These are phyloP conservation scores for Boletus bicolor DNA, from an alignment of 768 basidiomycete species.

Conservation along the genomic window DNA sequence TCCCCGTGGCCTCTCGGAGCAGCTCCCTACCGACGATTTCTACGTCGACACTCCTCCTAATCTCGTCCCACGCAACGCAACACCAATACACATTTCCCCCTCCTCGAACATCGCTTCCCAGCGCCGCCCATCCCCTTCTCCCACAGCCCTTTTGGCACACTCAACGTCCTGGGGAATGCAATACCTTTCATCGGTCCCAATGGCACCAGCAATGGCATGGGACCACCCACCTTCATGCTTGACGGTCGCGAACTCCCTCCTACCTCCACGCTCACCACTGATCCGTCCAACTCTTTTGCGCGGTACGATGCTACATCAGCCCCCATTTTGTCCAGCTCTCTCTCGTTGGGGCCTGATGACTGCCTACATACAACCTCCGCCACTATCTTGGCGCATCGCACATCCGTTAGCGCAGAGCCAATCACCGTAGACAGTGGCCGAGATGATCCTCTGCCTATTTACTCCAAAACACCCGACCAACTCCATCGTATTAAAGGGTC, in stretches of 20 bases:
- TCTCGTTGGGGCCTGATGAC: constrained; percentile 51
- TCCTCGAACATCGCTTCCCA: constrained; percentile 48
- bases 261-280: constrained; percentile 54
- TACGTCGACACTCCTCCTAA: constrained; percentile 50
- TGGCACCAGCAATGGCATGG: constrained; percentile 24
- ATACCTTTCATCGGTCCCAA: constrained; percentile 51
- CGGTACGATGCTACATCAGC: constrained; percentile 46
- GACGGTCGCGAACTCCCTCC: constrained; percentile 59
- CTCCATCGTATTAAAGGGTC: constrained; percentile 82
- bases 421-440: constrained; percentile 74
- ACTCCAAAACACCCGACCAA: constrained; percentile 79
- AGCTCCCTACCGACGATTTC: constrained; percentile 56
- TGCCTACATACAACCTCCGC: constrained; percentile 71
- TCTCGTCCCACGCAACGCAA: constrained; percentile 30
- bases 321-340: constrained; percentile 42
- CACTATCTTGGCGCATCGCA: constrained; percentile 84
- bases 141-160: constrained; percentile 71
- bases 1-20: constrained; percentile 49
- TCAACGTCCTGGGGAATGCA: constrained; percentile 83
- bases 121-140: constrained; percentile 57
- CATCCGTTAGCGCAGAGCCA: constrained; percentile 95
- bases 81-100: constrained; percentile 48
- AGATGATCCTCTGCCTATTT: constrained; percentile 69
- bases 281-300: constrained; percentile 44
- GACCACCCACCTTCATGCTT: constrained; percentile 56